Base-by-base conservation (phyloP, 2,329 filamentous ascomycete species). In the Exophiala calicioides region DNA sequence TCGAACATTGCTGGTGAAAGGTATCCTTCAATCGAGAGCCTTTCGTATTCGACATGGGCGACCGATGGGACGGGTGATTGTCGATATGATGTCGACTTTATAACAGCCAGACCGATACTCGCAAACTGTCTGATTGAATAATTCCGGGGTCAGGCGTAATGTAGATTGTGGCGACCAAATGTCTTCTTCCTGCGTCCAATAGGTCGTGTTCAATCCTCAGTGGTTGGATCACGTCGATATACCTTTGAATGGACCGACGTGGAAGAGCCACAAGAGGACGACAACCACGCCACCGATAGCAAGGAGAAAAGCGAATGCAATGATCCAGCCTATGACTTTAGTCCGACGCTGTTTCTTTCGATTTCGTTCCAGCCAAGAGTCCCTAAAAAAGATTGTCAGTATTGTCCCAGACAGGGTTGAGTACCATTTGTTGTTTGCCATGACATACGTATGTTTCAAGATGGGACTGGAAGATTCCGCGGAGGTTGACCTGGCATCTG, bases 341-440 rank as follows among this genome's bases (percentile, higher is more conserved):
- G 70, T 70, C 7, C 73, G 68, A 35, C 69, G 71, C 44, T 67
- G 66, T 57, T 81, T 81, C 37, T 62, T 62, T 12, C 68, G 65
- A 63, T 81, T 71, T 5, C 66, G 65, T 26, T 67, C 68, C 23
- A 82, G 75, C 79, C 79, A 82, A 40, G 70, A 71, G 54, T 75
- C 66, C 47, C 77, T 80, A 53, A 51, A 15, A 13, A 13, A 8
- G 10, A 35, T 19, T 24, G 30, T 46, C 30, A 51, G 26, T 46
- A 23, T 21, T 13, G 10, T 18, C 15, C 15, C 9, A n/a, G n/a
- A n/a, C n/a, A n/a, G n/a, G n/a, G n/a, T n/a, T n/a, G 5, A 13
- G 8, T 16, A 18, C 33, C 32, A 34, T 27, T 13, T 34, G 50
- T 26, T 43, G 50, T 34, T 19, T 19, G 5, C 6, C 9, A 29